Conservation (phyloP, 2,329 filamentous ascomycete species). For the Hymenoscyphus linearis region DNA sequence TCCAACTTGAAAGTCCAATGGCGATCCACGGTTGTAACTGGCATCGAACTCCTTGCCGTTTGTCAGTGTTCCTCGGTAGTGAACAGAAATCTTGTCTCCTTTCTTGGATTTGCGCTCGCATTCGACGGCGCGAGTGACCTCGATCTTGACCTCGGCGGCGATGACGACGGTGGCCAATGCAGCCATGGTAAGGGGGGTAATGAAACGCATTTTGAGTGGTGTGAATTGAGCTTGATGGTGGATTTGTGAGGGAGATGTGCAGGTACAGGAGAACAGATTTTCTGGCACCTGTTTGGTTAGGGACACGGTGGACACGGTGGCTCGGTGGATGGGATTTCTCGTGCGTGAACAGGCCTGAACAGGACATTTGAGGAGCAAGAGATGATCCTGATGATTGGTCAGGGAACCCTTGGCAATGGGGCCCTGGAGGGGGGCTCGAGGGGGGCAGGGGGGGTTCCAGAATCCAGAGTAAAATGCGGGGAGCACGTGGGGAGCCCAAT, state of each 20-base stretch:
- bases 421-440: too few species aligned
- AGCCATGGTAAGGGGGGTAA: constrained; percentile 25
- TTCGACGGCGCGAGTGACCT: constrained; percentile 67
- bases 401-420: background rate
- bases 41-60: constrained; percentile 80
- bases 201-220: constrained; percentile 29
- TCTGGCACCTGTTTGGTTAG: background rate
- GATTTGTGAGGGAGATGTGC: background rate
- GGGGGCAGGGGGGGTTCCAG: background rate
- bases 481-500: background rate
- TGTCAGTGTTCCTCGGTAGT: constrained; percentile 79
- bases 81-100: constrained; percentile 78
- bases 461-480: background rate
- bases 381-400: background rate
- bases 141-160: constrained; percentile 58
- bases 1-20: constrained; percentile 77
- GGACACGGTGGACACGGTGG: constrained; percentile 3
- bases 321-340: too few species aligned
- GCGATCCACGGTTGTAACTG: constrained; percentile 69
- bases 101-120: constrained; percentile 73
- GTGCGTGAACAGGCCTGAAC: background rate
- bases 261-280: too few species aligned
- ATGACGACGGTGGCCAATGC: constrained; percentile 26
- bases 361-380: background rate
- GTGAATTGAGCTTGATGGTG: background rate